Base-by-base conservation (phyloP, 257 asterid species). In the Penstemon eatonii region DNA sequence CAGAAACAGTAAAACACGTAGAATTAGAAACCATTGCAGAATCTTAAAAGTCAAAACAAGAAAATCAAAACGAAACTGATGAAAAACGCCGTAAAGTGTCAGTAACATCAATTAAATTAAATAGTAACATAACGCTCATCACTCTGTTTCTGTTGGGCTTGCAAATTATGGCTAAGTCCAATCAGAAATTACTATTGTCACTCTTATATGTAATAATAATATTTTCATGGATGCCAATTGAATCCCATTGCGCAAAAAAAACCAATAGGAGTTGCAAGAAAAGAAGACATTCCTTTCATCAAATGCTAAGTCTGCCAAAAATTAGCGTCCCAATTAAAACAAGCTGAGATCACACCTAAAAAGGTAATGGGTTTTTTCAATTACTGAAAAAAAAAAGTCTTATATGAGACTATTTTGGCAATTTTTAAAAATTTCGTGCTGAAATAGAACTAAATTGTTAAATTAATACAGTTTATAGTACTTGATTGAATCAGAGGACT, bases 261-360 rank as follows among this genome's bases (percentile, higher is more conserved):
- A 74, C 84, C 85, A 60, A 81, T 62, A 4, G 97, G 88, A 45
- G 71, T 76, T 15, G 93, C 96, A 7, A 83, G 99, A 78, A 94
- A 87, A 80, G 93, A 91, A 77, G 97, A 91, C 78, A 79, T 94
- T 18, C 97, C 96, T 0, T 94, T 55, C 65, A 89, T 90, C n/a
- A 84, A 85, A 78, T 91, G 96, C 55, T 89, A 87, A 76, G 96
- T 91, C 40, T 91, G 96, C 73, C 83, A 89, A 70, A 85, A 76
- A 77, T 70, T 94, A 70, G 95, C 96, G n/a, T 65, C 82, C 52
- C 91, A 87, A 60, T 50, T 90, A 18, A 87, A 83, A 79, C 83
- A 84, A 77, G 84, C 83, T 56, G 84, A 83, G 82, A 82, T 91
- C 70, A 86, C 95, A 3, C 96, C 89, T 10, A 87, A 80, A 77